A percentile compares a stretch with the other conserved stretches of the same genome.
phyloP scores from a whole-genome alignment of 2,329 filamentous ascomycete genomes.

The Mariannaea elegans region DNA sequence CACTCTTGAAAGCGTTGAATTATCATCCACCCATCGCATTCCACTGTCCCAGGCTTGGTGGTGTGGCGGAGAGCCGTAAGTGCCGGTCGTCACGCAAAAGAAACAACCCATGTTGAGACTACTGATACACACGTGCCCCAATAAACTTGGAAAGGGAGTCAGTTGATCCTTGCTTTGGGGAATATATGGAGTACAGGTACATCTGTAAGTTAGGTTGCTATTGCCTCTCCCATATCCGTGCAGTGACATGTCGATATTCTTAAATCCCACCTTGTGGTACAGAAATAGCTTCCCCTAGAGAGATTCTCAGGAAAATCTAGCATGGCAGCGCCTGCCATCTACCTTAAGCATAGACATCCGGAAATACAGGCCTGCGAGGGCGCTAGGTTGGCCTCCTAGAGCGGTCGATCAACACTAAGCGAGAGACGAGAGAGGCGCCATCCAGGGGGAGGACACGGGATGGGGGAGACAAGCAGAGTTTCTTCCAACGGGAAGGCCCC shows the following conservation, averaged over 20 bases:
- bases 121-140: constrained; percentile 9
- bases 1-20: neutral
- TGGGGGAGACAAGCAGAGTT: constrained; percentile 5
- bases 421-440: constrained; percentile 31
- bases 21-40: constrained; percentile 2
- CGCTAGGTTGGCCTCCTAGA: constrained; percentile 37
- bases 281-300: neutral
- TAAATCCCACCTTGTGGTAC: neutral
- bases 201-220: too few species aligned
- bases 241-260: neutral
- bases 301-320: neutral
- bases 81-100: constrained; percentile 1
- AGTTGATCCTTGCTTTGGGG: too few species aligned
- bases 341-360: constrained; percentile 12
- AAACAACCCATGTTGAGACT: constrained; percentile 1
- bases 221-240: neutral
- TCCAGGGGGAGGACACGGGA: constrained; percentile 17
- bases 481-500: constrained; percentile 36
- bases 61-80: constrained; percentile 15
- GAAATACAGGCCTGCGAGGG: constrained; percentile 25
- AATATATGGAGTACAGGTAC: too few species aligned
- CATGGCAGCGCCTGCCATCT: neutral
- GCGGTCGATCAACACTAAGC: constrained; percentile 42
- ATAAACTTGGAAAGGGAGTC: neutral
- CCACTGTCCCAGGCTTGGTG: neutral